Conservation (phyloP, 257 asterid species). For the Verbena officinalis region DNA sequence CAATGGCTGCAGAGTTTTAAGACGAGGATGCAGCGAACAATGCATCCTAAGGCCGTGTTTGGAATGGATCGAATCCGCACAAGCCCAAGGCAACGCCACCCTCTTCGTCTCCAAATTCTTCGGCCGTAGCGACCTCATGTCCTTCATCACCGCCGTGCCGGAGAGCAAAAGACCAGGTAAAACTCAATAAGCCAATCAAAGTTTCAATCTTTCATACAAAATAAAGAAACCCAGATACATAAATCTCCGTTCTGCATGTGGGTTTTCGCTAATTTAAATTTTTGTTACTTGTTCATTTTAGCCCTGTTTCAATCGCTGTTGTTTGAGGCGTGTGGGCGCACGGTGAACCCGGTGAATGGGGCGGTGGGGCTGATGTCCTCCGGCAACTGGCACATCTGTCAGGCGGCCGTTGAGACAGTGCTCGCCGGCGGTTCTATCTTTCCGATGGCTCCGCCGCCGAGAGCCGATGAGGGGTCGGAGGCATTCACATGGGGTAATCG, state of each 20-base stretch:
- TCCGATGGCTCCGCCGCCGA: constrained; percentile 30
- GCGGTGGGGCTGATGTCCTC: constrained; percentile 76
- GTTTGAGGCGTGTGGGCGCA: constrained; percentile 88
- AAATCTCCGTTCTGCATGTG: constrained; percentile 14
- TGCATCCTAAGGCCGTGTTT: constrained; percentile 83
- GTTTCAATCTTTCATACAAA: too few relatives aligned
- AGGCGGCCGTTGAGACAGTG: constrained; percentile 77
- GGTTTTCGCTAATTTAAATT: not conserved
- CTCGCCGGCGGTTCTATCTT: constrained; percentile 59
- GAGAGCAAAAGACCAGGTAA: constrained; percentile 62
- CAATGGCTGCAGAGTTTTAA: constrained; percentile 83
- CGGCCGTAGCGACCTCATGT: constrained; percentile 86
- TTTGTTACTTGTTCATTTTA: not conserved
- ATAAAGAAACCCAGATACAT: not conserved
- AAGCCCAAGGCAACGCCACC: constrained; percentile 81
- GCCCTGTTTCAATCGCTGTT: constrained; percentile 81
- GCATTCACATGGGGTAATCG: constrained; percentile 15
- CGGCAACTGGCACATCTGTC: constrained; percentile 79
- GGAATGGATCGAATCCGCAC: constrained; percentile 67
- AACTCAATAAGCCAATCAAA: not conserved
- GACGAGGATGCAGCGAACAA: constrained; percentile 72
- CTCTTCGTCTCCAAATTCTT: constrained; percentile 90
- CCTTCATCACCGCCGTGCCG: constrained; percentile 75
- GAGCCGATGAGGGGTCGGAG: constrained; percentile 26
- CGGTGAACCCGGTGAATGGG: constrained; percentile 86